Base-by-base conservation (phyloP, 1,284 basidiomycete species). In the Puccinia brachypodii region DNA sequence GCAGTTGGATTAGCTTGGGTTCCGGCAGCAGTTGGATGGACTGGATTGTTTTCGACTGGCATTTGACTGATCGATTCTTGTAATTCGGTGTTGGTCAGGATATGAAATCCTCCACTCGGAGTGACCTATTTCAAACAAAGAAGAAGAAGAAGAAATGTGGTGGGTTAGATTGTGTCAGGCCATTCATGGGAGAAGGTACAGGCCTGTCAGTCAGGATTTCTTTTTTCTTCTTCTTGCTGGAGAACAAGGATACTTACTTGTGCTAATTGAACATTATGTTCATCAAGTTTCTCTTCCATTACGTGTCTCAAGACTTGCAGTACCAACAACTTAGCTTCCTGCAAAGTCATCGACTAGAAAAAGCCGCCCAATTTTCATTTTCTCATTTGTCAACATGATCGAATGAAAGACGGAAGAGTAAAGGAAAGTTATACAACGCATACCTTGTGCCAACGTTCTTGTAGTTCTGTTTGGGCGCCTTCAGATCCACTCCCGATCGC, bases 281-380 rank as follows among this genome's bases (percentile, higher is more conserved):
- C 94, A 87, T 98, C 95, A 58, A 99, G 90, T 87, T 96, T 96
- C 89, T 99, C 97, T 88, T 99, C 97, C 97, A 99, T 99, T 71
- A 99, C 97, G 88, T 99, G 96, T 89, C 98, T 98, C 83, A 99
- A 88, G 62, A 98, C 94, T 83, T 92, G 92, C 83, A 99, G 88
- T 14, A 94, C 93, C 82, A 99, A 88, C 44, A 91, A 89, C 84
- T 96, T 93, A 0, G 96, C 97, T 87, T 98, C 95, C 83, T 90
- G 88, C 38, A 99, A 89, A 9, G 93, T 92, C 92, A 99, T 96
- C 91, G 93, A 92, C 95, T 98, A 73, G 0, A 16, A 13, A 74
- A n/a, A n/a, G n/a, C 11, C 44, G 28, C 13, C 33, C 44, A 14
- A 53, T 33, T 72, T 72, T 50, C n/a, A n/a, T n/a, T n/a, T n/a